These are phyloP conservation scores for Colletotrichum sp. DNA, from an alignment of 2,329 filamentous ascomycete species.

Conservation along the genomic window DNA sequence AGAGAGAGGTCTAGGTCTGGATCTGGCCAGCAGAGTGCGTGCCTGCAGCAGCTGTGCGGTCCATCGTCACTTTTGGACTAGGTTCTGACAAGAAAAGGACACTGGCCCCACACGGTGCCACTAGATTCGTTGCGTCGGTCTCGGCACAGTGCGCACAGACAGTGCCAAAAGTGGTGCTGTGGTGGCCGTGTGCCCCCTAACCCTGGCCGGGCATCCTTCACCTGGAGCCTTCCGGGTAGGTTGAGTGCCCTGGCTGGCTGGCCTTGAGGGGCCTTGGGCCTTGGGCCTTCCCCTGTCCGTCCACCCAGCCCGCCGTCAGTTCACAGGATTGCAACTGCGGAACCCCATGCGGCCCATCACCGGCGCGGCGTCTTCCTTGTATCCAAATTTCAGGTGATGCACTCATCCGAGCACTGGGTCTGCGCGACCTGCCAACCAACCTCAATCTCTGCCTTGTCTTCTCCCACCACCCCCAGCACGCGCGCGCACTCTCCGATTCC, in stretches of 20 bases:
- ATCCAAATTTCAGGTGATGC: conserved; percentile 6
- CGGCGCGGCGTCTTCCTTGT: conserved; percentile 7
- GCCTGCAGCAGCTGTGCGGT: not conserved
- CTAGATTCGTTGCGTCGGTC: no score
- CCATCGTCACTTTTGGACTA: not conserved
- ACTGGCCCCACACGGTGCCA: not conserved
- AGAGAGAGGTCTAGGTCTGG: not conserved
- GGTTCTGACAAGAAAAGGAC: not conserved
- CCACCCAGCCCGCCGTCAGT: conserved; percentile 1
- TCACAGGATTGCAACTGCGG: not conserved
- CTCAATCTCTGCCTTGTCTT: not conserved
- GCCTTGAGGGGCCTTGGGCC: not conserved
- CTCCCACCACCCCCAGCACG: not conserved
- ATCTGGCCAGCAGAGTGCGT: not conserved
- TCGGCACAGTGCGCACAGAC: not conserved
- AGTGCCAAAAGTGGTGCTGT: not conserved
- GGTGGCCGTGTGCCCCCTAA: not conserved
- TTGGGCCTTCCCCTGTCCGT: not conserved
- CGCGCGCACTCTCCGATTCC: not conserved
- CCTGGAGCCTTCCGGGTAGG: not conserved
- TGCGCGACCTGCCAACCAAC: not conserved
- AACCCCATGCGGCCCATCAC: not conserved
- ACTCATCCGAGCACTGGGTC: not conserved
- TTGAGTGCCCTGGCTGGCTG: not conserved
- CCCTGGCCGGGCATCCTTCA: not conserved